These are phyloP conservation scores for Solanum chmielewskii DNA, from an alignment of 257 asterid genomes.

Conservation along the genomic window DNA sequence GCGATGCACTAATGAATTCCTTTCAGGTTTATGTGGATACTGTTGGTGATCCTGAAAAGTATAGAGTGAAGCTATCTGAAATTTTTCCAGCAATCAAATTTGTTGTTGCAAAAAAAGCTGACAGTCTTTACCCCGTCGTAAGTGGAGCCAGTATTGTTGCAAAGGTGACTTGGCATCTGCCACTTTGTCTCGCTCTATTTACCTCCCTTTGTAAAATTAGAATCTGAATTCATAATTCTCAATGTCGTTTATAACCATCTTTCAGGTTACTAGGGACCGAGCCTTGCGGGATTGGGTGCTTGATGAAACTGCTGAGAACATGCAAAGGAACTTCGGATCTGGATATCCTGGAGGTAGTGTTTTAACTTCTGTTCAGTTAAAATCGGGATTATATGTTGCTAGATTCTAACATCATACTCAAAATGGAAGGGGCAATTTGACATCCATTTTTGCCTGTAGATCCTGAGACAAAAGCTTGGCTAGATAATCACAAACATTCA, in stretches of 20 bases:
- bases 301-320: constrained; percentile 65
- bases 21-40: constrained; percentile 90
- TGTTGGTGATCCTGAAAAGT: constrained; percentile 94
- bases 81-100: constrained; percentile 69
- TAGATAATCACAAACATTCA: constrained; percentile 66
- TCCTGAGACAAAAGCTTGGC: constrained; percentile 92
- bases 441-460: constrained; percentile 23
- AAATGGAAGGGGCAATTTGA: not conserved
- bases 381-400: not conserved
- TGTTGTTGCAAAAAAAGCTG: constrained; percentile 96
- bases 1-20: not conserved
- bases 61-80: constrained; percentile 70
- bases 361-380: not conserved
- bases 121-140: constrained; percentile 93
- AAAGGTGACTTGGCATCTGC: constrained; percentile 43
- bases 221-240: not conserved
- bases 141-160: constrained; percentile 99
- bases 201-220: not conserved
- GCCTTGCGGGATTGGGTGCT: constrained; percentile 74
- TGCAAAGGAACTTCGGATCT: constrained; percentile 74
- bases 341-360: constrained; percentile 92
- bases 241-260: not conserved
- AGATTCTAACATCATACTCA: not conserved
- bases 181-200: not conserved
- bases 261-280: constrained; percentile 90